Evolutionary conservation across 805 yeast genomes (phyloP).

Genomic region (Ogataea paraovalis): DNA sequence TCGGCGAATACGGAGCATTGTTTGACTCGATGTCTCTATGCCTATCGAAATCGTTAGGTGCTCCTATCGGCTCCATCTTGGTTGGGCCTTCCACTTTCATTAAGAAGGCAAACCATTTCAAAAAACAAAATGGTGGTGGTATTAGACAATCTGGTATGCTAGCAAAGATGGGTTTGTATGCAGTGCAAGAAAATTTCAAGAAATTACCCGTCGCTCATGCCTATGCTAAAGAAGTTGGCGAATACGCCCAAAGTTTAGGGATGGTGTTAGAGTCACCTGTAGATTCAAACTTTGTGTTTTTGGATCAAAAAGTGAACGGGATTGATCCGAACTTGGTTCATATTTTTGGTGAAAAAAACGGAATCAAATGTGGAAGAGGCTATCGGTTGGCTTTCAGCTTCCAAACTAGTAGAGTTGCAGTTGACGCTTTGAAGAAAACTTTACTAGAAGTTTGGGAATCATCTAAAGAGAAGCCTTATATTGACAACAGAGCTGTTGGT

Average conservation of each 20-base stretch:
- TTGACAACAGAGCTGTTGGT: background rate
- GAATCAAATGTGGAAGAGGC: constrained; percentile 59
- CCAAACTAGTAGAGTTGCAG: constrained; percentile 52
- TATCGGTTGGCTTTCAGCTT: constrained; percentile 80
- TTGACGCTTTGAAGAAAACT: constrained; percentile 55
- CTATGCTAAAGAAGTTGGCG: constrained; percentile 47
- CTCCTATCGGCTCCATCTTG: constrained; percentile 86
- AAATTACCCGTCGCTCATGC: constrained; percentile 48
- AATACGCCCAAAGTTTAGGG: constrained; percentile 48
- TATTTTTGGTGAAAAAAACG: constrained; percentile 46
- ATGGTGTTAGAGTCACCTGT: constrained; percentile 68
- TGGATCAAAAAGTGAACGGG: constrained; percentile 51
- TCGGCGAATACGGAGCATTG: constrained; percentile 65
- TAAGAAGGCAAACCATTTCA: constrained; percentile 74
- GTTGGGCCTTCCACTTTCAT: constrained; percentile 64
- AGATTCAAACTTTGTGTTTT: constrained; percentile 78
- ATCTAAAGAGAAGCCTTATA: constrained; percentile 51
- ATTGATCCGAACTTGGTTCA: constrained; percentile 46
- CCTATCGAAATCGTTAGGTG: constrained; percentile 85
- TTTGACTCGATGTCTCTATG: constrained; percentile 92
- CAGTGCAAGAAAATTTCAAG: constrained; percentile 69
- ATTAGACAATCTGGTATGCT: constrained; percentile 84
- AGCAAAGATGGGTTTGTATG: constrained; percentile 74
- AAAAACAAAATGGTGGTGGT: constrained; percentile 93
- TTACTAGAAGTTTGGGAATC: constrained; percentile 53